Evolutionary conservation across 176 grass and related monocot species (phyloP), one percentile per base, ranked within the genome.

Genomic region (Pharus latifolius): DNA sequence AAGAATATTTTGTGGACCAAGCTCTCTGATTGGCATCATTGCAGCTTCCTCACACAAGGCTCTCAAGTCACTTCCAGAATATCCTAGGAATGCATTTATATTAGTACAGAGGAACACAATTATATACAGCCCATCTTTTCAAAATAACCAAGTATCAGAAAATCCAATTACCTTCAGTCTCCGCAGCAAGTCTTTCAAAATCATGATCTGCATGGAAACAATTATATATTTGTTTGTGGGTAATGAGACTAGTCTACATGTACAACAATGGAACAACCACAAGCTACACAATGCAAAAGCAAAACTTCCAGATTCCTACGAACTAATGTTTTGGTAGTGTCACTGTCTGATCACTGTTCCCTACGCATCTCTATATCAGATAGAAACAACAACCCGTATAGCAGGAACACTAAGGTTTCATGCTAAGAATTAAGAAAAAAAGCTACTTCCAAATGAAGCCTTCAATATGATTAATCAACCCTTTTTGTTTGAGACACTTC

Each of bases 11-110:
- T 81, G 83, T 44, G 87, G 90, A 49, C 84, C 95, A 37, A 98
- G 81, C 72, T 93, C 95, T 87, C 95, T 86, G 67, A 94, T 86
- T 49, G 95, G 95, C 90, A 91, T 88, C 95, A 98, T 98, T 38
- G 95, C 95, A 72, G 95, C 81, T 91, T 98, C 95, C 77, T 91
- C 90, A 49, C 95, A 93, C 68, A 98, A 45, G 9, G 90, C 95
- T 74, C 89, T 88, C 62, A 98, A 72, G 69, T 98, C 95, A 75
- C 95, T 98, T 49, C 95, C 95, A 33, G 95, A 98, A 86, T 98
- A 98, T 57, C 95, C 95, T 98, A 80, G 2, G 32, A 67, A 20
- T 34, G 77, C 33, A 65, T 24, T 12, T 43, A 67, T 44, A 62
- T 67, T 22, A 44, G 41, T 10, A 37, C 0, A 5, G 79, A 77